A percentile compares a stretch with the other conserved stretches of the same genome.
Conservation (phyloP, 2,329 filamentous ascomycete genomes). For the Penicillium sp. region DNA sequence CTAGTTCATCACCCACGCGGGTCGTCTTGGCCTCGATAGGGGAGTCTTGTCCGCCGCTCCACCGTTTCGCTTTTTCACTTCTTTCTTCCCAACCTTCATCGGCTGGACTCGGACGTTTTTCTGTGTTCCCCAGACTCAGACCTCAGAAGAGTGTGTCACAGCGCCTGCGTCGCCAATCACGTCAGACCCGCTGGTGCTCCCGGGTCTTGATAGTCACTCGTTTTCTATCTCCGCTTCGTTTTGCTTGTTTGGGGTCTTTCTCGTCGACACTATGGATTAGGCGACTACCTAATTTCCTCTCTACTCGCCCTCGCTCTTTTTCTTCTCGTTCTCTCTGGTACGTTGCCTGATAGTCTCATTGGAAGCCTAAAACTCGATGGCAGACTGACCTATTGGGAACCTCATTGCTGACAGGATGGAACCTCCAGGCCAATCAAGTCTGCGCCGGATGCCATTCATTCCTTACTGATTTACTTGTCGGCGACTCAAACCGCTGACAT, state of each 20-base stretch:
- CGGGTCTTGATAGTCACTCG: slow-evolving; percentile 8
- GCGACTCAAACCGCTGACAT: slow-evolving; percentile 1
- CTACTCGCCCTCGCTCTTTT: slow-evolving; percentile 3
- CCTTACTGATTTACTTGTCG: slow-evolving; percentile 8
- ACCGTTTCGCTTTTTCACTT: slow-evolving; percentile 16
- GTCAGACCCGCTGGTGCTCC: slow-evolving; percentile 7
- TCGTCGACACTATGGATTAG: slow-evolving; percentile 21
- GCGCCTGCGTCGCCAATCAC: slow-evolving; percentile 5
- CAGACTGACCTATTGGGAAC: neutral
- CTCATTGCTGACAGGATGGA: slow-evolving; percentile 1
- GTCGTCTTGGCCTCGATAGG: slow-evolving; percentile 23
- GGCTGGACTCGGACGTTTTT: slow-evolving; percentile 1
- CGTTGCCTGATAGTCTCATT: slow-evolving; percentile 2
- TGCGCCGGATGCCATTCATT: slow-evolving; percentile 11
- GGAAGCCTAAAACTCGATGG: neutral
- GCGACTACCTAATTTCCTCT: neutral
- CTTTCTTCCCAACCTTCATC: neutral
- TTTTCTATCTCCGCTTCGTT: neutral
- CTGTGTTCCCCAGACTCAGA: neutral
- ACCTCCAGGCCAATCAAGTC: slow-evolving; percentile 6
- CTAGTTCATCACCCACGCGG: slow-evolving; percentile 20
- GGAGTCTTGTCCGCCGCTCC: slow-evolving; percentile 18
- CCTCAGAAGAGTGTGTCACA: slow-evolving; percentile 6
- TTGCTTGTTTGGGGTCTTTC: neutral
- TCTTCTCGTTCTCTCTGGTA: slow-evolving; percentile 19